Evolutionary conservation across 2,329 filamentous ascomycete genomes (phyloP).

Genomic region (Venturia effusa): DNA sequence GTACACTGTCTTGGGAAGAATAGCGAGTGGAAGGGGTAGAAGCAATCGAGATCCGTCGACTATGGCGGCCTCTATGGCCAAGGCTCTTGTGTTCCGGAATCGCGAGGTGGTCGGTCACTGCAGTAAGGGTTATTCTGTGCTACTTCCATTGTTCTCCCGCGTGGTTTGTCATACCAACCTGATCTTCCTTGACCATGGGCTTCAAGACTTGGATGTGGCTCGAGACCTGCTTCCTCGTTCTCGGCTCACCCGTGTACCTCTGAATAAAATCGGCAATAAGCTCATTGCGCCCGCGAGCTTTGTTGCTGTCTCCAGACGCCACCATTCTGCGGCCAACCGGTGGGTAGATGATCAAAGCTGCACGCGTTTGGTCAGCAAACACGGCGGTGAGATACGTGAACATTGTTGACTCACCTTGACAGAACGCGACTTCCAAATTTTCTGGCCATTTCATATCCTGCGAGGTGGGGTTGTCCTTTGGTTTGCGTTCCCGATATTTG

Average conservation of each 20-base stretch:
- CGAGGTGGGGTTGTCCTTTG: slow-evolving; percentile 19
- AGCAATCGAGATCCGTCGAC: background rate
- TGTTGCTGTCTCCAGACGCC: slow-evolving; percentile 31
- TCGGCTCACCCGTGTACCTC: slow-evolving; percentile 40
- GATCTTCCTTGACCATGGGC: slow-evolving; percentile 41
- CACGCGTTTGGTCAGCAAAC: slow-evolving; percentile 3
- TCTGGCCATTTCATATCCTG: slow-evolving; percentile 32
- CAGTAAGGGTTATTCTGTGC: background rate
- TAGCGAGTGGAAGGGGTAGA: background rate
- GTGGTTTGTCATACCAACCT: slow-evolving; percentile 32
- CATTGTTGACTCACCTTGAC: slow-evolving; percentile 27
- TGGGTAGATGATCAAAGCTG: slow-evolving; percentile 41
- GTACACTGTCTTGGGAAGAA: background rate
- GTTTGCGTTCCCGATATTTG: slow-evolving; percentile 34
- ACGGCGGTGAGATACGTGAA: background rate
- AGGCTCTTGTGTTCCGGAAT: background rate
- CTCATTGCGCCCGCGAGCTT: slow-evolving; percentile 49
- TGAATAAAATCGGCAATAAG: slow-evolving; percentile 48
- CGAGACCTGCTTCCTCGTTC: slow-evolving; percentile 50
- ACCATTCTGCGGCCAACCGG: slow-evolving; percentile 48
- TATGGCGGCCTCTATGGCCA: background rate
- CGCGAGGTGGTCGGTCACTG: background rate
- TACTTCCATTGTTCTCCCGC: background rate
- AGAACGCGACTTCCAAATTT: slow-evolving; percentile 36
- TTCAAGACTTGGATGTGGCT: slow-evolving; percentile 55